phyloP scores from a whole-genome alignment of 768 basidiomycete genomes.

The Lentinula sp. region DNA sequence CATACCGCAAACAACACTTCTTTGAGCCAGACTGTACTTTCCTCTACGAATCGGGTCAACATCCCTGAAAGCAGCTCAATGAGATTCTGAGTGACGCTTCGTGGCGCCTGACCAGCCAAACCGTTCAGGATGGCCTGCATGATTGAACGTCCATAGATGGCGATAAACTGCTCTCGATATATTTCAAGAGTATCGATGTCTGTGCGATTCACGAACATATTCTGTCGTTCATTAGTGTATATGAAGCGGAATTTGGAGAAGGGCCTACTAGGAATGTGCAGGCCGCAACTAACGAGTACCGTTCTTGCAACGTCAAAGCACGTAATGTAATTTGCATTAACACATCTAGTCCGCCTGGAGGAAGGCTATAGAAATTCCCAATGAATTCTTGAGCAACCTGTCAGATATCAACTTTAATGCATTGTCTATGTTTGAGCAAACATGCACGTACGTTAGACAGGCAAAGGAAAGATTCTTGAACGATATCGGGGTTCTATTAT shows the following conservation, averaged over 20 bases:
- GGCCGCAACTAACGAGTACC: conserved; percentile 79
- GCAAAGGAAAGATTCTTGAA: conserved; percentile 83
- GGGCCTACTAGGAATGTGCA: conserved; percentile 73
- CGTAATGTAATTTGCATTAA: conserved; percentile 65
- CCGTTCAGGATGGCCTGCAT: conserved; percentile 72
- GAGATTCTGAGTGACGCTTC: conserved; percentile 77
- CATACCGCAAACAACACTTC: conserved; percentile 63
- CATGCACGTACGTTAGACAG: conserved; percentile 55
- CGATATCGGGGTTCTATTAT: conserved; percentile 81
- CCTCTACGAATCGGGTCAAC: conserved; percentile 46
- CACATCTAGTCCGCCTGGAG: conserved; percentile 56
- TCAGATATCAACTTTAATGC: neutral
- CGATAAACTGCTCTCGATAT: conserved; percentile 45
- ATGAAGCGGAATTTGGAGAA: neutral
- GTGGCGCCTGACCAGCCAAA: conserved; percentile 79
- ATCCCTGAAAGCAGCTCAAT: conserved; percentile 75
- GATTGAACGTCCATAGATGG: conserved; percentile 54
- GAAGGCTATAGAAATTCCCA: conserved; percentile 52
- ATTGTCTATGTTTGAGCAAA: neutral
- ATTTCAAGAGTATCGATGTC: conserved; percentile 54
- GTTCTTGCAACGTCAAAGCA: conserved; percentile 69
- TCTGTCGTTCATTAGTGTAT: conserved; percentile 27
- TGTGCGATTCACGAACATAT: conserved; percentile 60
- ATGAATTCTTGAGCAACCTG: conserved; percentile 56
- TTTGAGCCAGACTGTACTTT: conserved; percentile 64